Base-by-base conservation (phyloP, 805 yeast species). In the Kuraishia ogatae region DNA sequence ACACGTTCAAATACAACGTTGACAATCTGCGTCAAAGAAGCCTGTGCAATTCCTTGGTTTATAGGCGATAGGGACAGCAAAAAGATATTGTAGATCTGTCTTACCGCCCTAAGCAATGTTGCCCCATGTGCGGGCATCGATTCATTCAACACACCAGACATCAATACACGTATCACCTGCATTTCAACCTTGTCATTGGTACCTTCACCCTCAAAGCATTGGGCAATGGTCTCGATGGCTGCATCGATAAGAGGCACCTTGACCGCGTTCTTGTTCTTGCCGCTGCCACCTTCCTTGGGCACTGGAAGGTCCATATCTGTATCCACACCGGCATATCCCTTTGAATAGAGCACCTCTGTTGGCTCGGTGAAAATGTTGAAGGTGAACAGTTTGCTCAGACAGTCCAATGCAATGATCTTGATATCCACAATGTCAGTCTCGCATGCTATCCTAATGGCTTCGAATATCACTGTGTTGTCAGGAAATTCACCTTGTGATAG, bases 1-100 rank as follows among this genome's bases (percentile, higher is more conserved):
- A 83, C 81, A 59, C 94, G 81, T 58, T 88, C 96, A 71, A 90
- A 94, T 11, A 92, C 85, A 8, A 89, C 84, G 55, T 84, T 84
- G 22, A 94, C 89, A 63, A 93, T 87, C 71, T 94, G 99, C 2
- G 96, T 89, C 60, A 94, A 76, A 7, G 94, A 87, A 1, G 97
- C 98, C 73, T 96, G 98, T 0, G 99, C 98, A 57, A 92, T 84
- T 1, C 91, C 88, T 71, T 94, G 99, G 66, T 91, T 93, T 24
- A 87, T 75, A 2, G 93, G 83, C 20, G 87, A 83, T 57, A 87
- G 75, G 0, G 97, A 90, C 55, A 89, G 79, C 48, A 94, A 85
- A 64, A 93, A 96, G 26, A 96, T 88, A 66, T 91, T 92, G 73
- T 94, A 94, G 26, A 93, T 89, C 64, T 89, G 97, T 68, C 98